These are phyloP conservation scores for Solanum medicagineum DNA, from an alignment of 257 asterid species.

Conservation along the genomic window DNA sequence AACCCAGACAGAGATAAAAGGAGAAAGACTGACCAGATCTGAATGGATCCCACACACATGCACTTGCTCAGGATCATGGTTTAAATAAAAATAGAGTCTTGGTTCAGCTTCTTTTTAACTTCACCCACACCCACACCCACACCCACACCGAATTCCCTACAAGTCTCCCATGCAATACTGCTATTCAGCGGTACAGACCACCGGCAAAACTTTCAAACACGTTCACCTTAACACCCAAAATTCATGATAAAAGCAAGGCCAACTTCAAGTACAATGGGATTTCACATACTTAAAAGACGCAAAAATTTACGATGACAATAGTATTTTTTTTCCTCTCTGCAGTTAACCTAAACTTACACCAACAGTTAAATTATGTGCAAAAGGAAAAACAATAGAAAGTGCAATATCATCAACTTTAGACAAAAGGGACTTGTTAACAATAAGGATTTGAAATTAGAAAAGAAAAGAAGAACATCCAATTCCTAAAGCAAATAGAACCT, in stretches of 20 bases:
- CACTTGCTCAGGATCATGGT: too few relatives aligned
- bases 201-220: background rate
- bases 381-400: background rate
- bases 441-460: background rate
- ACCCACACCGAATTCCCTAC: background rate
- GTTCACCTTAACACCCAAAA: background rate
- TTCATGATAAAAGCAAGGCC: background rate
- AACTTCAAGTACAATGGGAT: background rate
- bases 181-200: background rate
- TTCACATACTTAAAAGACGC: background rate
- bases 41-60: too few relatives aligned
- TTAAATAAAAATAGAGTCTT: too few relatives aligned
- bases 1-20: too few relatives aligned
- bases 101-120: too few relatives aligned
- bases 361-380: background rate
- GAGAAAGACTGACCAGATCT: too few relatives aligned
- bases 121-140: background rate
- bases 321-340: background rate
- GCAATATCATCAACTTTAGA: background rate
- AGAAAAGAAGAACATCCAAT: background rate
- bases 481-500: slow-evolving; percentile 22
- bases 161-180: background rate
- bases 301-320: background rate
- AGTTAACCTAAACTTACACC: background rate
- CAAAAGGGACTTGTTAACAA: too few relatives aligned